These are phyloP conservation scores for Ceratobasidium sp. DNA, from an alignment of 1,284 basidiomycete genomes.

Conservation along the genomic window DNA sequence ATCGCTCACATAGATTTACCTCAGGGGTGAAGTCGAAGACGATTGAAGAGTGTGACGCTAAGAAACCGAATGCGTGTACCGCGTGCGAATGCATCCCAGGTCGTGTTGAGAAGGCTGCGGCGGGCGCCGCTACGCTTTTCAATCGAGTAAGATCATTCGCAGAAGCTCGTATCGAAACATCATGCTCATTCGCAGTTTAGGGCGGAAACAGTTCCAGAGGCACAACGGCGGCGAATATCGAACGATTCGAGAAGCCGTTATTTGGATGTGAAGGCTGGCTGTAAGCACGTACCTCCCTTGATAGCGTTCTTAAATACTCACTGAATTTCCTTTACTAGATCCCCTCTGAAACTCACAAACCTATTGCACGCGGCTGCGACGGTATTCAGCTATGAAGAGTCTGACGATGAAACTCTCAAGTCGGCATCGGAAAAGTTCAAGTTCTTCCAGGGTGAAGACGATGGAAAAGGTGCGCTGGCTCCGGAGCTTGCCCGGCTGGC, in stretches of 20 bases:
- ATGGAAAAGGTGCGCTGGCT: slow-evolving; percentile 5
- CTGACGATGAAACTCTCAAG: slow-evolving; percentile 1
- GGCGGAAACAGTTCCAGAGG: background rate
- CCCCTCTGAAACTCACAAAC: slow-evolving; percentile 24
- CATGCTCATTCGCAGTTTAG: background rate
- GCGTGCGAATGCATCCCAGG: background rate
- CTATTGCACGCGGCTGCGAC: slow-evolving; percentile 15
- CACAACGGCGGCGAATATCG: background rate
- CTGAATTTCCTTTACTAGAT: background rate
- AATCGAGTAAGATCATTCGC: background rate
- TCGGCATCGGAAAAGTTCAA: slow-evolving; percentile 1
- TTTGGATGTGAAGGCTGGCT: slow-evolving; percentile 36
- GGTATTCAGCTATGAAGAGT: background rate
- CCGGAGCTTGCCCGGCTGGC: background rate
- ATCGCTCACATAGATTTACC: background rate
- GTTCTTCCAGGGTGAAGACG: slow-evolving; percentile 15
- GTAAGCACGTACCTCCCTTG: background rate
- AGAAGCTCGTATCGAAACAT: no score
- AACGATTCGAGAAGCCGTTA: slow-evolving; percentile 20
- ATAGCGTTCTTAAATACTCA: no score
- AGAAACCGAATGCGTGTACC: background rate
- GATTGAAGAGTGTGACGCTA: slow-evolving; percentile 3
- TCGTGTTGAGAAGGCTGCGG: background rate
- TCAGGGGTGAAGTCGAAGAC: background rate
- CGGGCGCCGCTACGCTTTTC: slow-evolving; percentile 6